Evolutionary conservation across 2,329 filamentous ascomycete species (phyloP).

Genomic region (Sphaerulina musiva): DNA sequence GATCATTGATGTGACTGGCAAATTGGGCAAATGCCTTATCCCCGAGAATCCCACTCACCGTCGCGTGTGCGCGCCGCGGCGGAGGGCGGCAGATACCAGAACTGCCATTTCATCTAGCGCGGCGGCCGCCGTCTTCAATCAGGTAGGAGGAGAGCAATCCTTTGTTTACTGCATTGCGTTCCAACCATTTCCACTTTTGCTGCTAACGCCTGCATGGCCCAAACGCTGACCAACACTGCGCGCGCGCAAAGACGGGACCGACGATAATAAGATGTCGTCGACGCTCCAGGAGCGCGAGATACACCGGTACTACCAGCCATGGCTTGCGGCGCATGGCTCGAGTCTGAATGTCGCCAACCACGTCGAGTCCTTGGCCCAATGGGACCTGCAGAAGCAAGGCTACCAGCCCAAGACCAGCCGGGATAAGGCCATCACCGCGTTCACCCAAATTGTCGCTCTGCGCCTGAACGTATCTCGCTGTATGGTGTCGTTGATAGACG

Average conservation of each 20-base stretch:
- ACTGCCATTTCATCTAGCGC: not conserved
- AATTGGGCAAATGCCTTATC: not conserved
- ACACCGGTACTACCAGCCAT: constrained; percentile 23
- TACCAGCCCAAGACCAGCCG: constrained; percentile 18
- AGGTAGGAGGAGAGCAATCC: not conserved
- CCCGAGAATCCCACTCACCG: not conserved
- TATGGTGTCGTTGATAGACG: constrained; percentile 44
- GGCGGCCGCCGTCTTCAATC: not conserved
- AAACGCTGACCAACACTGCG: not conserved
- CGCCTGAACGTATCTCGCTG: constrained; percentile 34
- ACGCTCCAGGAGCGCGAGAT: constrained; percentile 11
- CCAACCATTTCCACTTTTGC: not conserved
- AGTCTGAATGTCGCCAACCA: constrained; percentile 24
- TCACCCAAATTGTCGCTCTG: constrained; percentile 40
- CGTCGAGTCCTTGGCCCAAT: constrained; percentile 23
- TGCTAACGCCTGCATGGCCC: not conserved
- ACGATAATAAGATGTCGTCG: not conserved
- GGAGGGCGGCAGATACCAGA: not conserved
- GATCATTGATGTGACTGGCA: not conserved
- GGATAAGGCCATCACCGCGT: constrained; percentile 39
- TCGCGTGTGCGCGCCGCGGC: not conserved
- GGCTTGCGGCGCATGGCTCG: constrained; percentile 25
- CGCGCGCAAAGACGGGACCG: not conserved
- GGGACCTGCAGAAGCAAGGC: constrained; percentile 22
- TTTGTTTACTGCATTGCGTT: not conserved